Percentiles rank a stretch among this genome's conserved stretches.
Evolutionary conservation across 768 basidiomycete species (phyloP).

Genomic region (Boletus tomentosulus): DNA sequence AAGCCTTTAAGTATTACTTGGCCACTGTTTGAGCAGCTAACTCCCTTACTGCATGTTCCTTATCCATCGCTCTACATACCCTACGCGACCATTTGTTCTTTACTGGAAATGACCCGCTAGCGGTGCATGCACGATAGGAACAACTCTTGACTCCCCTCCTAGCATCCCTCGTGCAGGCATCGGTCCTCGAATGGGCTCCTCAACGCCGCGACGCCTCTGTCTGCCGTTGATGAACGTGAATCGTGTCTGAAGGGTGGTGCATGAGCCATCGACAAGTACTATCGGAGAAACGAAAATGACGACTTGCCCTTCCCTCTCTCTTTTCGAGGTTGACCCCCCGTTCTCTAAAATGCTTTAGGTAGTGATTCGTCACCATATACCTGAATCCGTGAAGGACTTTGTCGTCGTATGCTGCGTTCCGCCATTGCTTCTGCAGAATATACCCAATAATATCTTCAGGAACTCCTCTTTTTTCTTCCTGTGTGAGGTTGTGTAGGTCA

Average conservation of each 20-base stretch:
- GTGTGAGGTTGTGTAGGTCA: constrained; percentile 41
- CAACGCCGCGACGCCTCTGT: neutral
- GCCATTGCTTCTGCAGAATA: constrained; percentile 35
- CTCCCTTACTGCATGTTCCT: neutral
- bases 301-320: constrained; percentile 19
- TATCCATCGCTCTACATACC: neutral
- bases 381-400: constrained; percentile 21
- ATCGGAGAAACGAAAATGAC: neutral
- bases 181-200: constrained; percentile 14
- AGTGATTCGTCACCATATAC: constrained; percentile 26
- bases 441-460: constrained; percentile 14
- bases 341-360: constrained; percentile 19
- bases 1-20: neutral
- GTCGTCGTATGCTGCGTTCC: constrained; percentile 31
- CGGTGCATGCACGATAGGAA: constrained; percentile 21
- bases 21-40: too few relatives aligned
- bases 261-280: neutral
- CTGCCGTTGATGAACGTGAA: constrained; percentile 7
- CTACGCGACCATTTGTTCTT: neutral
- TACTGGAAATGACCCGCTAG: constrained; percentile 3
- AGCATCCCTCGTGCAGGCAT: constrained; percentile 23
- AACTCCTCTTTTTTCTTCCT: constrained; percentile 30
- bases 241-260: constrained; percentile 7
- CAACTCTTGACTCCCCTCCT: constrained; percentile 22
- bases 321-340: constrained; percentile 14